Evolutionary conservation across 257 asterid genomes (phyloP).

Genomic region (Fraxinus cuspidata): DNA sequence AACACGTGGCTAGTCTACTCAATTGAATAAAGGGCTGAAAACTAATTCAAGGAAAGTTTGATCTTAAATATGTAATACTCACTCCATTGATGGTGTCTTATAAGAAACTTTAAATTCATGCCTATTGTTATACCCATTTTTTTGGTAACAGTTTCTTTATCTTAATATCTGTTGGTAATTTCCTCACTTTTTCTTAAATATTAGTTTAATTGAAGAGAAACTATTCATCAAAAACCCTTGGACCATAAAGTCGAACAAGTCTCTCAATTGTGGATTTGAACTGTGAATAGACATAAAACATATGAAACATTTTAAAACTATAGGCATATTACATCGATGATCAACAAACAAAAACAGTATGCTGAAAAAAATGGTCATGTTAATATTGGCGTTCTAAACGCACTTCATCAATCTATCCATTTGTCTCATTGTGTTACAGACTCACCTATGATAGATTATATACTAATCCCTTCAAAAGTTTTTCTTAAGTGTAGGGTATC

Average conservation of each 20-base stretch:
- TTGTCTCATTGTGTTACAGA: background rate
- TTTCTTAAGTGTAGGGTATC: background rate
- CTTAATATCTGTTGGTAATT: background rate
- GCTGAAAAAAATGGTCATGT: background rate
- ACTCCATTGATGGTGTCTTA: background rate
- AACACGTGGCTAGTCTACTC: too few species aligned
- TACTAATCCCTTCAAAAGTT: background rate
- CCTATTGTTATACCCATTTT: background rate
- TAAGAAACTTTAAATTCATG: background rate
- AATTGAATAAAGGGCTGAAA: too few species aligned
- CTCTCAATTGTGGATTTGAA: too few species aligned
- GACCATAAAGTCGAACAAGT: too few species aligned
- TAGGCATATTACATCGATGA: background rate
- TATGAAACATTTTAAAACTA: background rate
- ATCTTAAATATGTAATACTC: background rate
- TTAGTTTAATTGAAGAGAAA: background rate
- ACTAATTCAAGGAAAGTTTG: too few species aligned
- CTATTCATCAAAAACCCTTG: too few species aligned
- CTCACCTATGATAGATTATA: background rate
- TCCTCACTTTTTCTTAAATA: background rate
- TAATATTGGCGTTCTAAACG: background rate
- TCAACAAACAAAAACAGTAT: too few species aligned
- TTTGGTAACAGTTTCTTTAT: background rate
- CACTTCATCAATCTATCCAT: background rate
- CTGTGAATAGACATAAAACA: background rate